These are phyloP conservation scores for Agrocybe pediades DNA, from an alignment of 768 basidiomycete genomes.

Conservation along the genomic window DNA sequence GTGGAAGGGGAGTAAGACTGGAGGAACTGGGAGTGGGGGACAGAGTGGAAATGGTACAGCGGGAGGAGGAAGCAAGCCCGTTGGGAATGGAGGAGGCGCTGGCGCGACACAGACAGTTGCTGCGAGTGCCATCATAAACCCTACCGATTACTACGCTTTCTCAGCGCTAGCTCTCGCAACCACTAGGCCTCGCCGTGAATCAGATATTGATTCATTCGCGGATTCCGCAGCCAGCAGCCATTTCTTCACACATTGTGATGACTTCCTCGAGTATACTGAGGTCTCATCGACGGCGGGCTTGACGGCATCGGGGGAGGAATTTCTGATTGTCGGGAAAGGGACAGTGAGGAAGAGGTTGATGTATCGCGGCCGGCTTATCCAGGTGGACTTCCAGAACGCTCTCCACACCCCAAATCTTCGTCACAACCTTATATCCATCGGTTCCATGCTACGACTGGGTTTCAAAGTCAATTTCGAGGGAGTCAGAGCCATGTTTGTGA, in stretches of 20 bases:
- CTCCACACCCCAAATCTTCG: slow-evolving; percentile 25
- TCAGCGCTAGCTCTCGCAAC: neutral
- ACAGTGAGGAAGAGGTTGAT: slow-evolving; percentile 9
- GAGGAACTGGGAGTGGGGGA: neutral
- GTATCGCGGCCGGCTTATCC: slow-evolving; percentile 5
- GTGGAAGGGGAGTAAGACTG: slow-evolving; percentile 7
- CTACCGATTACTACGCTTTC: slow-evolving; percentile 1
- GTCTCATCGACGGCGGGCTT: neutral
- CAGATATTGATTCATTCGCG: neutral
- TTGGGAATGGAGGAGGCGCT: neutral
- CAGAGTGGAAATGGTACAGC: neutral
- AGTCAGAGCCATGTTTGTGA: neutral
- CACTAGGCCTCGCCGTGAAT: neutral
- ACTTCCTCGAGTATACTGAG: slow-evolving; percentile 19
- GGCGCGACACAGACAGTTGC: neutral
- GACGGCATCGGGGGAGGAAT: slow-evolving; percentile 7
- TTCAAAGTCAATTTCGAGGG: slow-evolving; percentile 13
- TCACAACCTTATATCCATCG: slow-evolving; percentile 25
- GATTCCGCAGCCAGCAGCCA: slow-evolving; percentile 24
- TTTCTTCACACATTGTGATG: slow-evolving; percentile 15
- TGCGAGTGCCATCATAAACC: neutral
- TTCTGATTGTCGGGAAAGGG: slow-evolving; percentile 22
- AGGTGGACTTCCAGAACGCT: slow-evolving; percentile 20
- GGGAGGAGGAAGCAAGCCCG: neutral
- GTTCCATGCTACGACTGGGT: slow-evolving; percentile 11